Percentiles rank a stretch among this genome's conserved stretches.
Evolutionary conservation across 331 rosid genomes (phyloP).

Genomic region (Cydonia oblonga): DNA sequence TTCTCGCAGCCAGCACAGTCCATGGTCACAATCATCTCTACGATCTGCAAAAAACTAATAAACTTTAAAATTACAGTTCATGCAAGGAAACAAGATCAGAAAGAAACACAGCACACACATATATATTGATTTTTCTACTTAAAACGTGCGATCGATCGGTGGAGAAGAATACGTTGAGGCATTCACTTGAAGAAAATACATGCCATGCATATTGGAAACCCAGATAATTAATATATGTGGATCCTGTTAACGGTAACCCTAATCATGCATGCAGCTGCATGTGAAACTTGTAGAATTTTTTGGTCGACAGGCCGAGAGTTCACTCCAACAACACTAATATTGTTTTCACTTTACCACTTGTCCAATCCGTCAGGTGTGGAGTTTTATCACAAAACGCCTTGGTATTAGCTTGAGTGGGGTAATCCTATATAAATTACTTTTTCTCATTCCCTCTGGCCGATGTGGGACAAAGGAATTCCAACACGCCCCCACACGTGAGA

Average conservation of each 20-base stretch:
- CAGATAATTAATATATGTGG: background rate
- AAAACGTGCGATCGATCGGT: background rate
- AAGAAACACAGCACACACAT: background rate
- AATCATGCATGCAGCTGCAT: background rate
- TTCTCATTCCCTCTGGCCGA: too few species aligned
- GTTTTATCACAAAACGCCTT: too few species aligned
- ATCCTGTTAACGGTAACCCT: background rate
- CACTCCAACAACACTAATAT: too few species aligned
- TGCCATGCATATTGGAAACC: background rate
- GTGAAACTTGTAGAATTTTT: background rate
- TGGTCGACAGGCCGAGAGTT: too few species aligned
- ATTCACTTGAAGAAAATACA: background rate
- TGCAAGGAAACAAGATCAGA: background rate
- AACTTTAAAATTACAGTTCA: background rate
- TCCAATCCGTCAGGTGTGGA: accelerated
- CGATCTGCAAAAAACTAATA: constrained; percentile 24
- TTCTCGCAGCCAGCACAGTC: constrained; percentile 65
- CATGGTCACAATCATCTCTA: constrained; percentile 59
- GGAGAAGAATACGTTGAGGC: background rate
- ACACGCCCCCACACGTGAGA: too few species aligned
- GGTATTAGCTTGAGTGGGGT: too few species aligned
- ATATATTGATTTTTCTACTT: background rate
- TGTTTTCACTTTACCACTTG: too few species aligned
- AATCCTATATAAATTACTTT: too few species aligned
- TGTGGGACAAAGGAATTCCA: too few species aligned